Percentiles rank a stretch among this genome's conserved stretches.
phyloP scores from a whole-genome alignment of 2,329 filamentous ascomycete genomes.

The Cephalotrichum gorgonifer region DNA sequence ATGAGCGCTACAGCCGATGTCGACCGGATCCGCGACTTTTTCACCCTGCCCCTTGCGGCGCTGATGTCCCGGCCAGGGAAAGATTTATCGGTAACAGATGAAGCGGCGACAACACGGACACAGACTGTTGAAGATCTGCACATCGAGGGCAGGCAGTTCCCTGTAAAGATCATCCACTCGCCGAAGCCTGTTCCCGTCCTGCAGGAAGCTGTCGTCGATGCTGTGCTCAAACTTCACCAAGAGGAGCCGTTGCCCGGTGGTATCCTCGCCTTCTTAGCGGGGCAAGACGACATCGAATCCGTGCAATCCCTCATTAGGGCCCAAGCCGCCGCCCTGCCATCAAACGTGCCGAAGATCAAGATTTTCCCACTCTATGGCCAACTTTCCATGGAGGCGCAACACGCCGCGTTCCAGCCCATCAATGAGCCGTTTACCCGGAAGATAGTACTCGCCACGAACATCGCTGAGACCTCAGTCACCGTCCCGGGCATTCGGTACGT shows the following conservation, averaged over 20 bases:
- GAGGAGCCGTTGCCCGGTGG: constrained; percentile 90
- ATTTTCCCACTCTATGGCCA: constrained; percentile 83
- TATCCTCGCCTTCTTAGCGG: constrained; percentile 83
- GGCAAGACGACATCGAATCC: constrained; percentile 84
- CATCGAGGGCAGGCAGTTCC: constrained; percentile 80
- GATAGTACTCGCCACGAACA: constrained; percentile 88
- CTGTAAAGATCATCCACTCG: constrained; percentile 70
- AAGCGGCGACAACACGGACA: not conserved
- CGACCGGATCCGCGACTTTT: constrained; percentile 67
- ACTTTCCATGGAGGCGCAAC: constrained; percentile 75
- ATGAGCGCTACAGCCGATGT: constrained; percentile 97
- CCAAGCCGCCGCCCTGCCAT: constrained; percentile 60
- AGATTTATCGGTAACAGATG: not conserved
- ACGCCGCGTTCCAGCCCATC: constrained; percentile 71
- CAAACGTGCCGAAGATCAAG: constrained; percentile 60
- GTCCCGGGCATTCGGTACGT: constrained; percentile 89
- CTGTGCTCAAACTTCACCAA: constrained; percentile 76
- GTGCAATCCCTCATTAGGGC: constrained; percentile 74
- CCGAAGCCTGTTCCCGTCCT: constrained; percentile 68
- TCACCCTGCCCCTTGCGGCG: constrained; percentile 29
- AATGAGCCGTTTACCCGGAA: constrained; percentile 68
- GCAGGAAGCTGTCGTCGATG: constrained; percentile 69
- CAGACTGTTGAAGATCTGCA: constrained; percentile 35
- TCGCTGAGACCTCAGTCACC: constrained; percentile 96
- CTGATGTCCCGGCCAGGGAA: not conserved